Evolutionary conservation across 2,329 filamentous ascomycete species (phyloP).

Genomic region (Cercospora nicotianae): DNA sequence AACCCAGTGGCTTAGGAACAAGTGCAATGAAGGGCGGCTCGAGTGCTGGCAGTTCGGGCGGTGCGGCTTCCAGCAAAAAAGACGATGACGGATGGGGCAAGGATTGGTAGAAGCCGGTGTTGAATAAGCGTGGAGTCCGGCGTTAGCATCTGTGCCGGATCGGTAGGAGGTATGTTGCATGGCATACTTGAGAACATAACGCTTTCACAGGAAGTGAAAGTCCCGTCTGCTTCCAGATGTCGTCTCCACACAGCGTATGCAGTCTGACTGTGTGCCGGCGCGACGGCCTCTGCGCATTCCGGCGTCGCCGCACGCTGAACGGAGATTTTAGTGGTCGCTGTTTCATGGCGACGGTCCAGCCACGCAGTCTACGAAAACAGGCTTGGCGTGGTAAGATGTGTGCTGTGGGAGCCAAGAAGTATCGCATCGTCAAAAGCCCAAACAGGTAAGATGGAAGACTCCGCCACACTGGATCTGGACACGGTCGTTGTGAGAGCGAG

Average conservation of each 20-base stretch:
- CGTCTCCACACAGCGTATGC: neutral
- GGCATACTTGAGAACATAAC: neutral
- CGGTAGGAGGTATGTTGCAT: neutral
- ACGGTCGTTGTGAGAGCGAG: neutral
- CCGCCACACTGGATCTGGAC: neutral
- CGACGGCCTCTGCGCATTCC: neutral
- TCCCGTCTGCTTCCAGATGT: neutral
- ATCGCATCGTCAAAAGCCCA: neutral
- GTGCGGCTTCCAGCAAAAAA: constrained; percentile 41
- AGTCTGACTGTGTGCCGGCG: neutral
- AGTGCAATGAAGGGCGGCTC: constrained; percentile 56
- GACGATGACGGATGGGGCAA: constrained; percentile 62
- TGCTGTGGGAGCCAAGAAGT: neutral
- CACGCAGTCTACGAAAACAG: neutral
- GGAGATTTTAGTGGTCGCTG: neutral
- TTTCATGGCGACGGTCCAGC: neutral
- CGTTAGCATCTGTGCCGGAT: constrained; percentile 11
- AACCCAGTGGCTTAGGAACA: constrained; percentile 59
- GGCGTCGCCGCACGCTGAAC: neutral
- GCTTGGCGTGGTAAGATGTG: neutral
- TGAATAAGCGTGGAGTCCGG: constrained; percentile 23
- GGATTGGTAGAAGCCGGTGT: constrained; percentile 36
- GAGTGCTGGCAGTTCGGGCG: constrained; percentile 28
- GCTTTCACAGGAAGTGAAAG: neutral
- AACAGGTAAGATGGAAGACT: neutral